A percentile compares a stretch with the other conserved stretches of the same genome.
Evolutionary conservation across 2,329 filamentous ascomycete genomes (phyloP).

Genomic region (Macrophomina pseudophaseolina): DNA sequence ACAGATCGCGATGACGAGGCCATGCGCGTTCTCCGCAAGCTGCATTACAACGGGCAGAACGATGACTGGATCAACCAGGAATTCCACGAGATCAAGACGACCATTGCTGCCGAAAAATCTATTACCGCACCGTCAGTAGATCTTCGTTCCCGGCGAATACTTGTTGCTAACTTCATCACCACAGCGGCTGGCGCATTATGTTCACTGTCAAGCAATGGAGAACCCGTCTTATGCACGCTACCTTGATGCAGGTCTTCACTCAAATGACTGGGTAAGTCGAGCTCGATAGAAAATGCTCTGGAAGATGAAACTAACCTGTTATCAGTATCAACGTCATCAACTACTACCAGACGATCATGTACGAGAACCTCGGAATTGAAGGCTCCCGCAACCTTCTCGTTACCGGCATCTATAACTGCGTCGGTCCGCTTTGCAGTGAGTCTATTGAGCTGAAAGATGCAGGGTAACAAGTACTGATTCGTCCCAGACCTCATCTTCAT

Average conservation of each 20-base stretch:
- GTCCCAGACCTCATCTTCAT: constrained; percentile 62
- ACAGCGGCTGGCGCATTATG: constrained; percentile 59
- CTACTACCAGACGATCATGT: constrained; percentile 67
- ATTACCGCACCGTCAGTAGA: constrained; percentile 50
- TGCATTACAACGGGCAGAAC: constrained; percentile 61
- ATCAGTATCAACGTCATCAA: constrained; percentile 60
- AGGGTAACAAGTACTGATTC: neutral
- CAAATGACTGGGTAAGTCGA: constrained; percentile 61
- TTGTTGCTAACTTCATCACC: constrained; percentile 2
- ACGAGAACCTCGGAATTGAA: constrained; percentile 61
- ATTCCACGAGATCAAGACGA: constrained; percentile 65
- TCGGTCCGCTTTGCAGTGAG: constrained; percentile 57
- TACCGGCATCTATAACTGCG: constrained; percentile 65
- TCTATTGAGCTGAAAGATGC: neutral
- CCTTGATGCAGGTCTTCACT: constrained; percentile 67
- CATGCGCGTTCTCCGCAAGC: constrained; percentile 47
- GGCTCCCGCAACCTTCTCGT: constrained; percentile 60
- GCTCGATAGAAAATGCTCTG: too few species aligned
- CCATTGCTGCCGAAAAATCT: constrained; percentile 64
- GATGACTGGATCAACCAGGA: constrained; percentile 65
- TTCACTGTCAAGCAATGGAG: constrained; percentile 65
- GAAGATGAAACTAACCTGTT: neutral
- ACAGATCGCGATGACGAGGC: constrained; percentile 64
- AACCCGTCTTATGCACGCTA: constrained; percentile 65
- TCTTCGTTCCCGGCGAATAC: neutral